Evolutionary conservation across 495 filamentous ascomycete species (phyloP).

Genomic region (Penicillium samsonianum): DNA sequence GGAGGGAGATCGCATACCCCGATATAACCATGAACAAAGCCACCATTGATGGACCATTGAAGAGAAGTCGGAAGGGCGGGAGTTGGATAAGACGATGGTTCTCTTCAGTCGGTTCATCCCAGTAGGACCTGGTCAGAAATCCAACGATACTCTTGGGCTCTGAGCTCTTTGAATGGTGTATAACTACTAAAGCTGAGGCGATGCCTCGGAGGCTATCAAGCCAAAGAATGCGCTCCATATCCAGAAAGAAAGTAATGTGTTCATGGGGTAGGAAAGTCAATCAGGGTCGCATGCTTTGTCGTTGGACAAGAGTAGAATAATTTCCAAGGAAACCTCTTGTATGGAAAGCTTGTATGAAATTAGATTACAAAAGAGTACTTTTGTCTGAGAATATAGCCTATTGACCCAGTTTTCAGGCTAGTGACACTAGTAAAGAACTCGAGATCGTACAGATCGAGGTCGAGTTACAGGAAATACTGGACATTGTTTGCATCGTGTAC

Average conservation of each 20-base stretch:
- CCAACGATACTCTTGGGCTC: constrained; percentile 10
- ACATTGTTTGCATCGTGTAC: too few species aligned
- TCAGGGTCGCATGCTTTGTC: neutral
- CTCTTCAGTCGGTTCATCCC: constrained; percentile 26
- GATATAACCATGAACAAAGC: constrained; percentile 33
- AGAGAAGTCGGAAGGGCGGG: constrained; percentile 27
- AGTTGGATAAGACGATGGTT: constrained; percentile 25
- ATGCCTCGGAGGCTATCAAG: constrained; percentile 33
- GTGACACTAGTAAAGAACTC: neutral
- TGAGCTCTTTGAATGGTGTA: constrained; percentile 24
- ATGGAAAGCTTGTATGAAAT: too few species aligned
- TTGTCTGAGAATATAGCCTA: too few species aligned
- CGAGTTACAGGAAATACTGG: neutral
- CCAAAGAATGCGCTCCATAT: constrained; percentile 31
- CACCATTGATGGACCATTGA: constrained; percentile 26
- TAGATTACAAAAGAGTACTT: too few species aligned
- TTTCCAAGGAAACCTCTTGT: too few species aligned
- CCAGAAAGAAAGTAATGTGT: neutral
- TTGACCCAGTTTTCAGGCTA: neutral
- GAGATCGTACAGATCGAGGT: neutral
- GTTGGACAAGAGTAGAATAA: neutral
- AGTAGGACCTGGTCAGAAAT: constrained; percentile 18
- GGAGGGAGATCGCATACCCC: constrained; percentile 29
- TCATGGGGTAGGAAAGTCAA: neutral
- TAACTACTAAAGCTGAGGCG: constrained; percentile 23